A percentile compares a stretch with the other conserved stretches of the same genome.
Evolutionary conservation across 208 protist species (phyloP).

Genomic region (Angomonas ambiguus): DNA sequence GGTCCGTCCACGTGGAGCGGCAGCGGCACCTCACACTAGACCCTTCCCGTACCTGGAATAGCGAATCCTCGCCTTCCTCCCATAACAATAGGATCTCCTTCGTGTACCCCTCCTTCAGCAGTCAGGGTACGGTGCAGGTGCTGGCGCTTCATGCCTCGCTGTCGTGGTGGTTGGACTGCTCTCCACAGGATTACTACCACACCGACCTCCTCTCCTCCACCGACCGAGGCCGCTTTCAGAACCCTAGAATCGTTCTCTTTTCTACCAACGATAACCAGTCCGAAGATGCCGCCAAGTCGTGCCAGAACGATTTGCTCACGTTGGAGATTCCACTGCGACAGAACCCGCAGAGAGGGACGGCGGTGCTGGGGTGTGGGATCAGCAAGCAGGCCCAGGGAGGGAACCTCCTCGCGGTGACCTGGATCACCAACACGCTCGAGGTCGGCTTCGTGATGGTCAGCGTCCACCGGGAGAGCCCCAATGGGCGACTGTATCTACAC

Average conservation of each 20-base stretch:
- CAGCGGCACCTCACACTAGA: background rate
- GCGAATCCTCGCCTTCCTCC: background rate
- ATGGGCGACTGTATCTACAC: slow-evolving; percentile 3
- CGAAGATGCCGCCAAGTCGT: slow-evolving; percentile 31
- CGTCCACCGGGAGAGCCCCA: slow-evolving; percentile 10
- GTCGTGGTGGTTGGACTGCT: slow-evolving; percentile 66
- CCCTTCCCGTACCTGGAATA: background rate
- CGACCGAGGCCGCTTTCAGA: background rate
- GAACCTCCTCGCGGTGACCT: slow-evolving; percentile 55
- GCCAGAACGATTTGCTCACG: slow-evolving; percentile 52
- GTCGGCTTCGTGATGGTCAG: slow-evolving; percentile 9
- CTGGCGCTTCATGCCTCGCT: slow-evolving; percentile 51
- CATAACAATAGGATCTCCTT: background rate
- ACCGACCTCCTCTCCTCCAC: background rate
- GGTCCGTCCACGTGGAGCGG: background rate
- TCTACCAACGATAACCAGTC: slow-evolving; percentile 40
- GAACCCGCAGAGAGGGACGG: background rate
- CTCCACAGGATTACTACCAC: background rate
- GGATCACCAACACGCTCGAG: slow-evolving; percentile 31
- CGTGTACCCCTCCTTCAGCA: slow-evolving; percentile 26
- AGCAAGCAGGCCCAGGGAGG: slow-evolving; percentile 42
- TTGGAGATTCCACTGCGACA: slow-evolving; percentile 46
- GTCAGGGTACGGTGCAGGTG: slow-evolving; percentile 47
- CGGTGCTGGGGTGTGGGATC: slow-evolving; percentile 65
- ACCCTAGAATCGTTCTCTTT: slow-evolving; percentile 24